phyloP scores from a whole-genome alignment of 208 protist genomes.

The Plasmodiophora brassicae region DNA sequence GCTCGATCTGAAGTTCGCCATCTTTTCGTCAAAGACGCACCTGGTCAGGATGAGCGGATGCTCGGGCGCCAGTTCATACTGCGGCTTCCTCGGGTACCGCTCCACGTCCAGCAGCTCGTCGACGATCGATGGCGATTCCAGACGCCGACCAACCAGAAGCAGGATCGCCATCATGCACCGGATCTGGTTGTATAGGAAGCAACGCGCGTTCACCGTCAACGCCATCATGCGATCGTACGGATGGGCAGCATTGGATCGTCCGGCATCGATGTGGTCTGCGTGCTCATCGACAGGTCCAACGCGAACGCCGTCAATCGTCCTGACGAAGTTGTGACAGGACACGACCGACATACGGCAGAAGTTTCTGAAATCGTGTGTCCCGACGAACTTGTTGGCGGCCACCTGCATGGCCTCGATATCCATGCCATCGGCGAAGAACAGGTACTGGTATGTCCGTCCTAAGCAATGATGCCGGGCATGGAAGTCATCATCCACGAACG shows the following conservation, averaged over 20 bases:
- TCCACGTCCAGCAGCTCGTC: constrained; percentile 15
- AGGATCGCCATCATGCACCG: constrained; percentile 35
- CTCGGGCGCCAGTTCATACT: constrained; percentile 30
- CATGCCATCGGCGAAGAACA: not conserved
- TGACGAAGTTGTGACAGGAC: not conserved
- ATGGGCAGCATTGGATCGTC: not conserved
- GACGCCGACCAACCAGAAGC: constrained; percentile 29
- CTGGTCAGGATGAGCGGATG: not conserved
- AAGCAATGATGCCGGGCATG: constrained; percentile 25
- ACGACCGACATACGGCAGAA: constrained; percentile 10
- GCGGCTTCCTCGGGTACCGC: constrained; percentile 16
- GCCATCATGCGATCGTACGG: too few relatives aligned
- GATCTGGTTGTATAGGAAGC: constrained; percentile 26
- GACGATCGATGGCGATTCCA: constrained; percentile 18
- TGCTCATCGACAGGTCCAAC: not conserved
- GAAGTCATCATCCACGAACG: constrained; percentile 15
- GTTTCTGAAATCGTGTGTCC: constrained; percentile 15
- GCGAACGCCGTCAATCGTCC: not conserved
- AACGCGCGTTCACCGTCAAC: not conserved
- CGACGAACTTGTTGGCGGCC: not conserved
- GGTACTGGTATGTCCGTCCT: not conserved
- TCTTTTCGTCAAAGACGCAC: not conserved
- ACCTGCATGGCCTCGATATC: not conserved
- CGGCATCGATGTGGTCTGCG: not conserved
- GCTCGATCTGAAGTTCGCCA: not conserved